Evolutionary conservation across 1,284 basidiomycete genomes (phyloP), one percentile per base, ranked within the genome.

Genomic region (Polyporus tsugae): DNA sequence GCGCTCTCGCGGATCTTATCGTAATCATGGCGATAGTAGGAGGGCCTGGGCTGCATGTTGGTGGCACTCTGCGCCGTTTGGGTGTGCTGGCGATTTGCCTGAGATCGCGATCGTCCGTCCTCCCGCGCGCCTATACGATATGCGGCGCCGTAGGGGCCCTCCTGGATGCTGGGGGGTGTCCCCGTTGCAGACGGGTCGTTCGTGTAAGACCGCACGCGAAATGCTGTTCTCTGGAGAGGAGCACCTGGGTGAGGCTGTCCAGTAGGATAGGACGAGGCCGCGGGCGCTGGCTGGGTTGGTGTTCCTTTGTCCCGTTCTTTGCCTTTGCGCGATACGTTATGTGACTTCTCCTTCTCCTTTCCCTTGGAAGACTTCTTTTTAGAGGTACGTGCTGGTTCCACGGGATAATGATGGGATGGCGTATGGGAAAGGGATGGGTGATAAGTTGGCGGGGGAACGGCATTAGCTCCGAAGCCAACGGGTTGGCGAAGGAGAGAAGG

Each of bases 11-110:
- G 70, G 38, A 76, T 73, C 42, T 75, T 75, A 42, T 80, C 80
- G 69, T 82, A 80, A 64, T 83, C 77, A 55, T 75, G 75, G 29
- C 80, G 78, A 72, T 83, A 80, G 66, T 82, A 79, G 11, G 73
- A 71, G 11, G 65, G 38, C 9, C 65, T 65, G 13, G 70, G 62
- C n/a, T 70, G 65, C 25, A 55, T 9, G 10, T 68, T 58, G 36
- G 44, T 61, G 17, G 61, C 6, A 46, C 25, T 15, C 6, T 60
- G 68, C 13, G 61, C 4, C 10, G 42, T 35, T 53, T 62, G 49
- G 10, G 58, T 29, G 33, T 35, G 66, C 4, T 63, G 62, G 10
- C 35, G 59, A 39, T 39, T 46, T 11, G 63, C 42, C 29, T 57
- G 44, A 5, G 63, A 33, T 58, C 55, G 55, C n/a, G 58, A 60